Base-by-base conservation (phyloP, 2,329 filamentous ascomycete genomes). In the Cercospora zeina region DNA sequence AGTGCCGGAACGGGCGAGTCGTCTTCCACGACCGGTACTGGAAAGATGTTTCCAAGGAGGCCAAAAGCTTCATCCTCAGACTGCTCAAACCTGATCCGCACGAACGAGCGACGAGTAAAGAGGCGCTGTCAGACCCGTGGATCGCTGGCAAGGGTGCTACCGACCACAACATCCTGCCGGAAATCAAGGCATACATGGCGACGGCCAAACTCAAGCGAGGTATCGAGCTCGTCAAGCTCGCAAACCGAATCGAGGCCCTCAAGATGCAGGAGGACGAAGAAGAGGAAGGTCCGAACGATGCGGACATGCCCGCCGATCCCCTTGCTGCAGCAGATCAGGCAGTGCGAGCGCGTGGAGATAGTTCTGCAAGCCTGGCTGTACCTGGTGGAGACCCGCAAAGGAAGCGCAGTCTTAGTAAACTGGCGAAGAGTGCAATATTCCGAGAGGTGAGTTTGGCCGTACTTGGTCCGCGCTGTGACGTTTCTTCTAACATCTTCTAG, bases 11-110 rank as follows among this genome's bases (percentile, higher is more conserved):
- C 65, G 89, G 87, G 42, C 85, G 87, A 55, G 90, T 99, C 63
- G 85, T 96, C 58, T 99, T 97, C 85, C 95, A 99, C 76, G 93
- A 97, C 75, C 87, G 93, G 61, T 99, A 97, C 80, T 99, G 95
- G 95, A 95, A 92, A 76, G 95, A 97, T 70, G 95, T 99, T 71
- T 97, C 93, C 75, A 83, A 89, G 54, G 93, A 97, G 69, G 95
- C 93, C 68, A 99, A 97, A 80, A 87, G 93, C 68, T 99, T 99
- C 76, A 97, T 99, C 78, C 80, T 89, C 64, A 80, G 82, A 61
- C 83, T 99, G 27, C 84, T 99, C 62, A 88, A 93, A 69, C 87
- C 92, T 3, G 84, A 91, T 68, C 89, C 92, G 1, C 83, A 87
- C 53, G 84, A 89, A 70, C 88, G 96, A 70, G 87, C 87, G 71